These are phyloP conservation scores for Tylopilus orsonianus DNA, from an alignment of 1,284 basidiomycete species.

Conservation along the genomic window DNA sequence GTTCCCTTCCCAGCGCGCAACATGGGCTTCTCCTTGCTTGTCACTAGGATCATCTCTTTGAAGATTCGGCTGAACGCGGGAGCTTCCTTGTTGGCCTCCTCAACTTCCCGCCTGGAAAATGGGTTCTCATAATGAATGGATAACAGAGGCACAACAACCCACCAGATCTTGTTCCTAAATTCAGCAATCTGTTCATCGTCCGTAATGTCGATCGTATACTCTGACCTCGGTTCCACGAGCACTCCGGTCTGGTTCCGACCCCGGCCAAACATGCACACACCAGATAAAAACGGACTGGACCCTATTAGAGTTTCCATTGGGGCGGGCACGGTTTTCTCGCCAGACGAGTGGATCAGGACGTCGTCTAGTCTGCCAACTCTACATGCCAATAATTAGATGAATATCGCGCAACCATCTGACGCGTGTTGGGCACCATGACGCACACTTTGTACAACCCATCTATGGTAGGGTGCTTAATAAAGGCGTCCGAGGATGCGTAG, in stretches of 20 bases:
- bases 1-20: constrained; percentile 30
- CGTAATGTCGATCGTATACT: constrained; percentile 21
- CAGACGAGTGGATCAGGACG: constrained; percentile 20
- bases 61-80: constrained; percentile 37
- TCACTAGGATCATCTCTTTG: too few species aligned
- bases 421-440: neutral
- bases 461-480: constrained; percentile 34
- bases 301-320: constrained; percentile 23
- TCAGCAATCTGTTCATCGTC: constrained; percentile 19
- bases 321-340: too few species aligned
- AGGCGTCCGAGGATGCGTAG: constrained; percentile 37
- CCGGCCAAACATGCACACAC: constrained; percentile 28
- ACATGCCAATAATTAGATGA: neutral
- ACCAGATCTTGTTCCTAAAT: constrained; percentile 31
- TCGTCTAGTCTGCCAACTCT: constrained; percentile 32
- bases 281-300: constrained; percentile 8
- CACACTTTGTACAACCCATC: constrained; percentile 38
- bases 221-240: constrained; percentile 27
- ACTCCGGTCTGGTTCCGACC: constrained; percentile 25
- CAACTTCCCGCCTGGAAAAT: constrained; percentile 24
- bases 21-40: constrained; percentile 27
- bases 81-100: constrained; percentile 35
- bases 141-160: neutral
- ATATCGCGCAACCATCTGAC: neutral
- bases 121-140: neutral